Evolutionary conservation across 306 rosid species (phyloP).

Genomic region (Cicer bijugum): DNA sequence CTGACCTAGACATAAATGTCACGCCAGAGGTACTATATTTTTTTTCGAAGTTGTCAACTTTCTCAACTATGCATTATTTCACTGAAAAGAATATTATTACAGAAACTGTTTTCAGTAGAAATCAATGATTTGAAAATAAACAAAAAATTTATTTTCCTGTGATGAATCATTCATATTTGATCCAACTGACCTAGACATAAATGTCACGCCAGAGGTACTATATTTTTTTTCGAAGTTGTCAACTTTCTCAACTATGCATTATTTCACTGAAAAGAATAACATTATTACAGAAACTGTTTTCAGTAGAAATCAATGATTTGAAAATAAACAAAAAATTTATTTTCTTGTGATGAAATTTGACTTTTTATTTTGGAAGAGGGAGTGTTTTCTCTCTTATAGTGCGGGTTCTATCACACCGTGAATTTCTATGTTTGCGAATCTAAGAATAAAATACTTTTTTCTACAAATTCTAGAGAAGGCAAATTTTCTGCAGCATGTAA

Average conservation of each 20-base stretch:
- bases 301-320: neutral
- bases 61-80: conserved; percentile 8
- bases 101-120: conserved; percentile 16
- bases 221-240: conserved; percentile 11
- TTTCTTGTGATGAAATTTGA: neutral
- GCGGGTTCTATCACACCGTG: neutral
- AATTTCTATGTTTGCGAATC: conserved; percentile 1
- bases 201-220: conserved; percentile 89
- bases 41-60: neutral
- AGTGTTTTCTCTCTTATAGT: neutral
- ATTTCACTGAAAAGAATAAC: conserved; percentile 15
- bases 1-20: conserved; percentile 95
- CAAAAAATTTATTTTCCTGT: neutral
- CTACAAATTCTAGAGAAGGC: neutral
- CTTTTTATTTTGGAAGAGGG: conserved; percentile 11
- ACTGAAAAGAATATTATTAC: conserved; percentile 16
- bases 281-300: conserved; percentile 26
- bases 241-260: conserved; percentile 5
- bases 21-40: conserved; percentile 79
- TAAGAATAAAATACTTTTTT: conserved; percentile 14
- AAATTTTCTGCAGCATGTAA: neutral
- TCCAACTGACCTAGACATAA: conserved; percentile 94
- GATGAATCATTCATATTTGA: conserved; percentile 73
- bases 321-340: neutral
- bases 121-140: conserved; percentile 5